phyloP scores from a whole-genome alignment of 2,329 filamentous ascomycete species.

The Allantophomopsis lycopodina region DNA sequence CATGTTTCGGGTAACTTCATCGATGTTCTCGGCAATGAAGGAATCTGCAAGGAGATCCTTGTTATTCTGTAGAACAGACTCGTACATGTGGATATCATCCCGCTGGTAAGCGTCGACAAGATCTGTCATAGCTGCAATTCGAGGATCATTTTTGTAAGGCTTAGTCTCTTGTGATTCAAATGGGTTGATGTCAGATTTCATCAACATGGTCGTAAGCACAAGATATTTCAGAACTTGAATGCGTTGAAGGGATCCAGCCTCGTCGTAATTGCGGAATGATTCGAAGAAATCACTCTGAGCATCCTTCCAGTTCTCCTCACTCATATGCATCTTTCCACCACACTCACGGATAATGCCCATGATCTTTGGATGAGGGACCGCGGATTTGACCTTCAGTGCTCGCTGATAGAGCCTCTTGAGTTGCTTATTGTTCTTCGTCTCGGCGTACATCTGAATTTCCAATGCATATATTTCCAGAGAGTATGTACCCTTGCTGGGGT shows the following conservation, averaged over 20 bases:
- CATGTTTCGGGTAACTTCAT: conserved; percentile 97
- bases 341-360: conserved; percentile 99
- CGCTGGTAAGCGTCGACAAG: conserved; percentile 93
- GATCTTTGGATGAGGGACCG: conserved; percentile 94
- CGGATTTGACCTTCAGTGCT: conserved; percentile 85
- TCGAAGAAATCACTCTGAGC: conserved; percentile 98
- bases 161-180: conserved; percentile 99
- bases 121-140: conserved; percentile 94
- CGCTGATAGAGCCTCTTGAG: conserved; percentile 86
- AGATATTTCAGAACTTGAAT: conserved; percentile 98
- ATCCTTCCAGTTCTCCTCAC: conserved; percentile 97
- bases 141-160: conserved; percentile 89
- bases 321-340: conserved; percentile 99
- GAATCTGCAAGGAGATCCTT: conserved; percentile 80
- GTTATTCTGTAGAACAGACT: conserved; percentile 75
- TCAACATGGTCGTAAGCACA: conserved; percentile 92
- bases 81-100: conserved; percentile 87
- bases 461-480: conserved; percentile 90
- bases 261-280: conserved; percentile 97
- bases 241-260: conserved; percentile 87
- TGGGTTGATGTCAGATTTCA: conserved; percentile 96
- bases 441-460: conserved; percentile 97
- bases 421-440: conserved; percentile 94
- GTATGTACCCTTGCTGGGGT: conserved; percentile 93
- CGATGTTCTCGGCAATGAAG: conserved; percentile 98